Evolutionary conservation across 2,329 filamentous ascomycete species (phyloP).

Genomic region (Metarhizium anisopliae): DNA sequence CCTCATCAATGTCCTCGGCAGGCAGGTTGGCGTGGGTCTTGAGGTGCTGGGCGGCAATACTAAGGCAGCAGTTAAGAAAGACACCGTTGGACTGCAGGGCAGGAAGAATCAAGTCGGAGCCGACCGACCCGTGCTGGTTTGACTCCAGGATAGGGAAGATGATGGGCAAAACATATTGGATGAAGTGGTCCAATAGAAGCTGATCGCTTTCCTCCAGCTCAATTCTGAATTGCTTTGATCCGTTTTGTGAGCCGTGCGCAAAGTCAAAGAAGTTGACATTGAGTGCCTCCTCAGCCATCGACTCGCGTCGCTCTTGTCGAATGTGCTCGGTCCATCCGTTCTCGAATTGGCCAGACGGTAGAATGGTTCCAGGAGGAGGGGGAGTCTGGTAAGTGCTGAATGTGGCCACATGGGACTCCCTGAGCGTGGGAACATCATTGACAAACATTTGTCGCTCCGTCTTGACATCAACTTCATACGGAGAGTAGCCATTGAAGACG

Average conservation of each 20-base stretch:
- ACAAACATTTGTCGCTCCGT: slow-evolving; percentile 91
- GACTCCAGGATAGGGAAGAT: slow-evolving; percentile 90
- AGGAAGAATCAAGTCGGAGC: slow-evolving; percentile 74
- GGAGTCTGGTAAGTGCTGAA: slow-evolving; percentile 87
- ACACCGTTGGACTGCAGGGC: slow-evolving; percentile 85
- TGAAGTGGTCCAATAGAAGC: slow-evolving; percentile 80
- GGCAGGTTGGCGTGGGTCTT: slow-evolving; percentile 60
- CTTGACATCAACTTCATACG: slow-evolving; percentile 93
- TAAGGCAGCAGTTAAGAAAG: slow-evolving; percentile 92
- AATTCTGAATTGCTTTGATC: slow-evolving; percentile 60
- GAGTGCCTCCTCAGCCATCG: slow-evolving; percentile 54
- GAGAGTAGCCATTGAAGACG: slow-evolving; percentile 53
- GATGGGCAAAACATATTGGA: slow-evolving; percentile 75
- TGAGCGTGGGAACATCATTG: slow-evolving; percentile 76
- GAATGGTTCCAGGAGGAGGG: slow-evolving; percentile 57
- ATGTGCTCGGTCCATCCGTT: slow-evolving; percentile 51
- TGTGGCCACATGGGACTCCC: slow-evolving; percentile 82
- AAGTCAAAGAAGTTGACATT: slow-evolving; percentile 82
- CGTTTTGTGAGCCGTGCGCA: slow-evolving; percentile 55
- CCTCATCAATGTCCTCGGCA: slow-evolving; percentile 70
- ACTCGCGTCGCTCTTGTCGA: slow-evolving; percentile 44
- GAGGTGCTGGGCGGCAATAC: slow-evolving; percentile 84
- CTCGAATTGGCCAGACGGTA: slow-evolving; percentile 51
- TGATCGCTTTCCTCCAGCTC: slow-evolving; percentile 84
- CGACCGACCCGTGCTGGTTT: slow-evolving; percentile 76